Evolutionary conservation across 1,139 yeast genomes (phyloP), one percentile per base, ranked within the genome.

Genomic region (Barnettozyma hawaiiensis): DNA sequence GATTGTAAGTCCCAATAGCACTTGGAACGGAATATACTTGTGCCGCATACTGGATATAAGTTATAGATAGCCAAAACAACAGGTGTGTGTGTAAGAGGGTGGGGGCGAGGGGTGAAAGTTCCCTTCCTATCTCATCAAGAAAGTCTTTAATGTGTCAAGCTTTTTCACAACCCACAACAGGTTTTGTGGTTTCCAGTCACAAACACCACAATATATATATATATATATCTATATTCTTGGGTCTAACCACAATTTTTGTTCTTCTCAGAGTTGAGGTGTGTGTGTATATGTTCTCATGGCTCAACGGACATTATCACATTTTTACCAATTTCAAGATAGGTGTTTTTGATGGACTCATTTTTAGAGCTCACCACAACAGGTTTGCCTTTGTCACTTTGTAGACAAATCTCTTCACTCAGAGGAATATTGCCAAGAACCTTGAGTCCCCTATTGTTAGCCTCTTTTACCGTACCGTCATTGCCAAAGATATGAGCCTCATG

Each of bases 401-500:
- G 43, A 55, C 89, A 78, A 8, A 86, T 79, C n/a, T 70, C 70
- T 38, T 73, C 80, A 50, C 75, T 72, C 40, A 85, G 64, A 0
- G 95, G 95, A 22, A 85, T 73, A 1, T 81, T 74, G 0, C 85
- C 92, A 21, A 86, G 59, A 1, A 81, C 64, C 2, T 69, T 72
- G 20, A 84, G 58, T 1, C 70, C 68, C 38, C 72, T 66, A 35
- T 66, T 68, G 35, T 67, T 58, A 1, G 92, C 89, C 51, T 79
- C 83, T 42, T 67, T 65, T 5, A 63, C 53, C 0, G 82, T 86
- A 2, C 89, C 90, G 27, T 77, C 81, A 11, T 69, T 61, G 0
- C 92, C 95, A 64, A 86, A 86, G 2, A 86, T 73, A 54, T 84
- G 94, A 4, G 85, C 70, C 50, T 80, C 81, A 52, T 84, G 90